Evolutionary conservation across 1,139 yeast genomes (phyloP).

Genomic region (Geotrichum reessii): DNA sequence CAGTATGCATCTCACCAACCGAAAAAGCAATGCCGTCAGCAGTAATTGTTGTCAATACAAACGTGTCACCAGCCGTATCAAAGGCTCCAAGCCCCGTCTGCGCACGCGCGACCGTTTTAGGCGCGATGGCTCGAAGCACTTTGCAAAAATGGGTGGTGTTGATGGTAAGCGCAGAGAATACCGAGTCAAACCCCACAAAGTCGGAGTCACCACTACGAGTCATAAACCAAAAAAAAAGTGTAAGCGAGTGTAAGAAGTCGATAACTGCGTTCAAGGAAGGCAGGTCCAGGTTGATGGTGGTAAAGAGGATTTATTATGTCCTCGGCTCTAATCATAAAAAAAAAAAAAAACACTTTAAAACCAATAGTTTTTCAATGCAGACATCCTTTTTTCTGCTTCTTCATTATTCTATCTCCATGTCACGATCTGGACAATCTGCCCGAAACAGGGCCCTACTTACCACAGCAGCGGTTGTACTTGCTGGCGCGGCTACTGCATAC

Average conservation of each 20-base stretch:
- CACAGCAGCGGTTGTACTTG: neutral
- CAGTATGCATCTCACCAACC: slow-evolving; percentile 28
- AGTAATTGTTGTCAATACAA: slow-evolving; percentile 24
- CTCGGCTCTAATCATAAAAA: neutral
- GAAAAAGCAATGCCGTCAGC: slow-evolving; percentile 30
- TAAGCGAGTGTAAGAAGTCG: neutral
- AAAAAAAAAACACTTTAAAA: neutral
- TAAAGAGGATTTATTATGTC: neutral
- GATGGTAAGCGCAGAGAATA: slow-evolving; percentile 31
- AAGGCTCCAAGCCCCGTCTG: neutral
- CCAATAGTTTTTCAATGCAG: neutral
- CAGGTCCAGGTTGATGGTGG: neutral
- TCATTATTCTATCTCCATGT: neutral
- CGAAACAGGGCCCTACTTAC: neutral
- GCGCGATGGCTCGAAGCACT: slow-evolving; percentile 28
- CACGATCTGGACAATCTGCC: neutral
- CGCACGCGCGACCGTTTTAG: slow-evolving; percentile 21
- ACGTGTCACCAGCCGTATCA: neutral
- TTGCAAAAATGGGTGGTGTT: slow-evolving; percentile 27
- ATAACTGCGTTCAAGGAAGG: neutral
- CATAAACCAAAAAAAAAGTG: neutral
- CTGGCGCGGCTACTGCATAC: neutral
- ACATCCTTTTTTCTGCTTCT: neutral
- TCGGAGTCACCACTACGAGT: slow-evolving; percentile 2
- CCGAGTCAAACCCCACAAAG: neutral